Evolutionary conservation across 1,284 basidiomycete species (phyloP), one percentile per base, ranked within the genome.

Genomic region (Wolfiporia cocos): DNA sequence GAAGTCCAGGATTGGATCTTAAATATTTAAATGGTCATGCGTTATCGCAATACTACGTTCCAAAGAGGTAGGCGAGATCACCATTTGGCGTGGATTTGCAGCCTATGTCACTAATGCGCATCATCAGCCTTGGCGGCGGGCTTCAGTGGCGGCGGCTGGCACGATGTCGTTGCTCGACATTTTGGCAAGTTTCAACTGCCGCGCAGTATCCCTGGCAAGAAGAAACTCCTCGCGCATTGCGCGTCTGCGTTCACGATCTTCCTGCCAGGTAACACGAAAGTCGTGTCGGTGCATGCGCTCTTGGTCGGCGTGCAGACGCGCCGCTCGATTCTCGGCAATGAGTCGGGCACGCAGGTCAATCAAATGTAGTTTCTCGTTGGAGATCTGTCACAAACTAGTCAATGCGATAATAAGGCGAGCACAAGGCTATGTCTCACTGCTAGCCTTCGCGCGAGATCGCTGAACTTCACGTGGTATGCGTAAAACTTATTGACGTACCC

Each of bases 401-500:
- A 20, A 15, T 3, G 17, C 17, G 15, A 3, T 6, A 29, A 11
- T 18, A n/a, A 17, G 18, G 12, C 1, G 31, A 3, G 31, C 3
- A 14, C 15, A 21, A n/a, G 5, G 32, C 10, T 19, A 38, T n/a
- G 3, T 44, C 53, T 42, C 29, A 54, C 50, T 6, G 39, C 24
- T 23, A 56, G 49, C 23, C 52, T 35, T 31, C 50, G 46, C 28
- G 48, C 52, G 37, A 56, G 47, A 32, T 56, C 52, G 5, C 49
- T 32, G 40, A 54, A 54, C 42, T 56, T 56, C 15, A 33, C 41
- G 11, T 44, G 38, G 44, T 49, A 54, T 81, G 71, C 63, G 82
- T 85, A 37, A 42, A 48, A 43, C 47, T 59, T 49, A 42, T 52
- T 37, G 43, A 62, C 23, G 48, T 60, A 32, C 32, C 44, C 37